Evolutionary conservation across 805 yeast genomes (phyloP), one percentile per base, ranked within the genome.

Genomic region (Grigorovia yakushimaensis): DNA sequence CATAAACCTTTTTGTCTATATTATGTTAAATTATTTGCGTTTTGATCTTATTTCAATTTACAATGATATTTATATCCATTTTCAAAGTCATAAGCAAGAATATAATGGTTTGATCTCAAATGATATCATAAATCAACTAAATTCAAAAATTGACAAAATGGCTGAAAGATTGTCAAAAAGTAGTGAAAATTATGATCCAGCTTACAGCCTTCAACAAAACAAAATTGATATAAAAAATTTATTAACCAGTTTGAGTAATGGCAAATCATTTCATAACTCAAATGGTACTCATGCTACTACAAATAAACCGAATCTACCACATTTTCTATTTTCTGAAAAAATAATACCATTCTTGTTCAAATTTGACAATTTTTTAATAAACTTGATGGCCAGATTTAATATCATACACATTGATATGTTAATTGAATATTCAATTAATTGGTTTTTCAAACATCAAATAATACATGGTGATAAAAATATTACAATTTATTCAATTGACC

Each of bases 371-470:
- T 15, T 33, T 3, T 11, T 33, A 11, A 4, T 33, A 15, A 6
- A 33, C 15, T 33, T 33, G 15, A 15, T 33, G 6, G 17, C 11
- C 17, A 33, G 3, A 11, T 33, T 33, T 33, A 33, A 33, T 13
- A 33, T 33, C 15, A 35, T 41, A 9, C 39, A 33, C 21, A 23
- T 33, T 18, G 43, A 45, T 21, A 30, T 37, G 23, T 22, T 45
- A 15, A 37, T 45, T 17, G 43, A 41, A 22, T 36, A 44, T 44
- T 11, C 27, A 13, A 44, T 44, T 11, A 18, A 19, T 37, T 44
- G 46, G 46, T 44, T 44, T 24, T 44, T 44, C 39, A 24, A 33
- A 15, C n/a, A 33, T 33, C 37, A 33, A 33, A 13, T 15, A 13
- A 15, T 33, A 33, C 11, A 33, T 33, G n/a, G n/a, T 15, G n/a